These are phyloP conservation scores for Agastache rugosa DNA, from an alignment of 257 asterid genomes.

Conservation along the genomic window DNA sequence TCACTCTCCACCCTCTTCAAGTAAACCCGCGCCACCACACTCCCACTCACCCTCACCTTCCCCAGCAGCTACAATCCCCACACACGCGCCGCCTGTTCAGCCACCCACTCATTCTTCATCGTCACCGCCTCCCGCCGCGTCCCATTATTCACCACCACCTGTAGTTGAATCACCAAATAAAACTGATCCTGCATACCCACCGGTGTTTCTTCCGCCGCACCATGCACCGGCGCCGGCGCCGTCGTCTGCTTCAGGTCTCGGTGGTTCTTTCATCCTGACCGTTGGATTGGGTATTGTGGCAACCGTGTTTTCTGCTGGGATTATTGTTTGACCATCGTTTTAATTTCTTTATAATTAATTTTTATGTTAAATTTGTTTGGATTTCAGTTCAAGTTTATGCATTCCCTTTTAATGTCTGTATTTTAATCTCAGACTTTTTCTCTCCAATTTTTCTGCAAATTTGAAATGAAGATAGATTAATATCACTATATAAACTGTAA, in stretches of 20 bases:
- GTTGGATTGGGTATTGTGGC: constrained; percentile 31
- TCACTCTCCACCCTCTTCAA: not conserved
- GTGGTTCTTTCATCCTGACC: constrained; percentile 18
- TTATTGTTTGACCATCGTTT: constrained; percentile 17
- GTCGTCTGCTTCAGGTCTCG: constrained; percentile 32
- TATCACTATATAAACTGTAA: too few species aligned
- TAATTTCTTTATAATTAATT: not conserved
- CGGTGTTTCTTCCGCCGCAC: constrained; percentile 12
- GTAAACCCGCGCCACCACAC: not conserved
- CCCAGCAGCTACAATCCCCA: not conserved
- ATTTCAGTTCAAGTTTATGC: not conserved
- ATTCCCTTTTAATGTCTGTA: not conserved
- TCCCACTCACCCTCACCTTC: constrained; percentile 1
- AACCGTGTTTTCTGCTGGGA: constrained; percentile 20
- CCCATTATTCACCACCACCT: constrained; percentile 30
- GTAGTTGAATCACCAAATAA: constrained; percentile 13
- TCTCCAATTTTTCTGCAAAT: not conserved
- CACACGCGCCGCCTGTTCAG: not conserved
- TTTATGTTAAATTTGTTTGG: not conserved
- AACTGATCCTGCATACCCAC: not conserved
- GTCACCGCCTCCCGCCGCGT: not conserved
- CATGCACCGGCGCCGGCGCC: constrained; percentile 44
- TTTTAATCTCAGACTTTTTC: not conserved
- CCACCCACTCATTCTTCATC: constrained; percentile 32
- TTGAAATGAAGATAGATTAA: not conserved